Conservation (phyloP, 345 rosid genomes). For the Bruguiera sexangula region DNA sequence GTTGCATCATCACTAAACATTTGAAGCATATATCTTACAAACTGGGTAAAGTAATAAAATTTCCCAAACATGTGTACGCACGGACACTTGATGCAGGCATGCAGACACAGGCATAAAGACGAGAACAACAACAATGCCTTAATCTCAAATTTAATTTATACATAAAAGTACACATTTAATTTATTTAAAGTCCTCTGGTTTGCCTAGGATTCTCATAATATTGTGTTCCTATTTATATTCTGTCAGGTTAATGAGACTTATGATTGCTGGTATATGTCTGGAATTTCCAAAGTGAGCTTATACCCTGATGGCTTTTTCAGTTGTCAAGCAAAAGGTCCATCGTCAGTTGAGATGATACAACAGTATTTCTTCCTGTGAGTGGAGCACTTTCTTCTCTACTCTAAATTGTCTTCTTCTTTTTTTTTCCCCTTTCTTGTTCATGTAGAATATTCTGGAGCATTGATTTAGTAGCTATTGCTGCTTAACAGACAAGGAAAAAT, state of each 20-base stretch:
- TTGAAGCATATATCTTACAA: neutral
- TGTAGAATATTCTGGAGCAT: neutral
- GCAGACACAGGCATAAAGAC: neutral
- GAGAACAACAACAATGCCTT: too few relatives aligned
- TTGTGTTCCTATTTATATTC: neutral
- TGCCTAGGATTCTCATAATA: neutral
- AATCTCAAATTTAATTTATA: neutral
- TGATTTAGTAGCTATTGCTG: neutral
- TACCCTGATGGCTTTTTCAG: constrained; percentile 59
- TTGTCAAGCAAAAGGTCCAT: constrained; percentile 67
- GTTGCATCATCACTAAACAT: neutral
- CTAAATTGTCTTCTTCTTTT: neutral
- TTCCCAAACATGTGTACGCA: too few relatives aligned
- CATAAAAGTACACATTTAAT: too few relatives aligned
- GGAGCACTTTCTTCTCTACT: neutral
- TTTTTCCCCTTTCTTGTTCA: neutral
- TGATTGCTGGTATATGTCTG: constrained; percentile 79
- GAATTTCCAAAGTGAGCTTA: constrained; percentile 63
- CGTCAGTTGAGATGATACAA: constrained; percentile 49
- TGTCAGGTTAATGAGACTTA: constrained; percentile 83
- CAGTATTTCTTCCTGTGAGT: constrained; percentile 65
- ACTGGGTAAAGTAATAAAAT: neutral
- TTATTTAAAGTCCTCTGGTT: too few relatives aligned
- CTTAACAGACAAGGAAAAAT: too few relatives aligned
- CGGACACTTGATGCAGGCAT: neutral